Base-by-base conservation (phyloP, 1,284 basidiomycete genomes). In the Volvariella volvacea region DNA sequence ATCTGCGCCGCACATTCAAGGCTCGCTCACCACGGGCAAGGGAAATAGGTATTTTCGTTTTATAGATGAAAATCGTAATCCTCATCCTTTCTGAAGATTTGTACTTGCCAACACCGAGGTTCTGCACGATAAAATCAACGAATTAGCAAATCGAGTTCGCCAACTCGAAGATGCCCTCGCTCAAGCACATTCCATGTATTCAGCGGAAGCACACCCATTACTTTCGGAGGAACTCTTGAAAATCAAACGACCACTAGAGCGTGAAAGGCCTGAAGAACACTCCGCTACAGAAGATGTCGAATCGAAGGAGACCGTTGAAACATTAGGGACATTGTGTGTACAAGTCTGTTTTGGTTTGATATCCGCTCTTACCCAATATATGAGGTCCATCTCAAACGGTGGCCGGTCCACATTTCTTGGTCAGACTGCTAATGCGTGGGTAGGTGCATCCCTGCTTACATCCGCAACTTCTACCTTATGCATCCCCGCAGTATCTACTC, bases 11-110 rank as follows among this genome's bases (percentile, higher is more conserved):
- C 47, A 45, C 42, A 39, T 34, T 43, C 42, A 47, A 82, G 80
- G 77, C 14, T 80, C 79, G 33, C 66, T 84, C 39, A 83, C 80
- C 4, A 83, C 81, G n/a, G 80, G 81, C 45, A 83, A 80, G 57
- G 81, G 81, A 15, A 84, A 83, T 57, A 66, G 80, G 79, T 80
- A 28, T 28, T 28, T n/a, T 30, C 43, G n/a, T 39, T 38, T 6
- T 44, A 25, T 16, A 33, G 31, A 17, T 37, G 25, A 45, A 15
- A 45, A 41, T 40, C 17, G n/a, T n/a, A 32, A 19, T 12, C 47
- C 16, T 33, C 43, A 28, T 22, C 21, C 10, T 32, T n/a, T 17
- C 41, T 48, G 3, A 46, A 82, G 80, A 55, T 81, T 83, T 52
- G 79, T 83, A 19, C 69, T 82, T 14, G 80, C 80, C 17, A 83